phyloP scores from a whole-genome alignment of 208 protist genomes.

The Crithidia fasciculata region DNA sequence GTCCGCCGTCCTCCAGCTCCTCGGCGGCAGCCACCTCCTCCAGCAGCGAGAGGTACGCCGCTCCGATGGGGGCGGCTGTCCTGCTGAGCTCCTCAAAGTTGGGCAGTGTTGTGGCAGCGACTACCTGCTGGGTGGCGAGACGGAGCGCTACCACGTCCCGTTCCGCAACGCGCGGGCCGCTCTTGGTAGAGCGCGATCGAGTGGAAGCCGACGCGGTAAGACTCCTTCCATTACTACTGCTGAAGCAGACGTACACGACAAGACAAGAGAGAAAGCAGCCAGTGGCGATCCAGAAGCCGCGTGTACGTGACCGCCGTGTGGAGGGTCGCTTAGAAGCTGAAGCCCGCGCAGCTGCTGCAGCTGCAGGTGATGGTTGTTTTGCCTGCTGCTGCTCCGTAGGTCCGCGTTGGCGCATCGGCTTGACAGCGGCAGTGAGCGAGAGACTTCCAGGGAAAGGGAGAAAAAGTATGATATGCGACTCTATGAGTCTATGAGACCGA shows the following conservation, averaged over 20 bases:
- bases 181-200: neutral
- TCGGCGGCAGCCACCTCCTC: conserved; percentile 25
- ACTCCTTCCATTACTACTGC: neutral
- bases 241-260: conserved; percentile 11
- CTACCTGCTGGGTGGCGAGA: conserved; percentile 18
- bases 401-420: conserved; percentile 4
- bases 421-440: neutral
- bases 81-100: conserved; percentile 27
- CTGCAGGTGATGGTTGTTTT: neutral
- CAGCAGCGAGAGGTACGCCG: conserved; percentile 25
- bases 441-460: no score
- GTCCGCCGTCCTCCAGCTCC: conserved; percentile 19
- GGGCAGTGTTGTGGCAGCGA: conserved; percentile 23
- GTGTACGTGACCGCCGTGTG: neutral
- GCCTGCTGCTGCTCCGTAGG: neutral
- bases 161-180: conserved; percentile 17
- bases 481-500: no score
- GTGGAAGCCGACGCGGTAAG: neutral
- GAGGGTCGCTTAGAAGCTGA: neutral
- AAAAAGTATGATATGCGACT: no score
- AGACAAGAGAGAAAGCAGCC: conserved; percentile 20
- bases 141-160: conserved; percentile 31
- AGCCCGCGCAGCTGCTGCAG: conserved; percentile 1
- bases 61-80: conserved; percentile 23
- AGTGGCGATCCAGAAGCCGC: conserved; percentile 21